phyloP scores from a whole-genome alignment of 768 basidiomycete genomes.

The Panus rudis region DNA sequence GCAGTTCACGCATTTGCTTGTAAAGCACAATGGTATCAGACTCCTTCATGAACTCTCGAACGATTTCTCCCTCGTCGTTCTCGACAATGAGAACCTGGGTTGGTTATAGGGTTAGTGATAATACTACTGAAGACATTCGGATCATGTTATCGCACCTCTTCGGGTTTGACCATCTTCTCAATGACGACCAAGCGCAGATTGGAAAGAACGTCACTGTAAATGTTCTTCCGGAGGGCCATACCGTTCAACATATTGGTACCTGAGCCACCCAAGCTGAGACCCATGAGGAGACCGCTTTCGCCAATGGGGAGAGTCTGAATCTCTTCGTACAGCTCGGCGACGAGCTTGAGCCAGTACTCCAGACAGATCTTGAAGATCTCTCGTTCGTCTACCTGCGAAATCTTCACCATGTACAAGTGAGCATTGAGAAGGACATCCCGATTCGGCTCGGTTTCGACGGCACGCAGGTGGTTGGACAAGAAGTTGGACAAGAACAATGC shows the following conservation, averaged over 20 bases:
- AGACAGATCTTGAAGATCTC: constrained; percentile 99
- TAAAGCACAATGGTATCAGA: constrained; percentile 96
- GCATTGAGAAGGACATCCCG: constrained; percentile 94
- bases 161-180: constrained; percentile 99
- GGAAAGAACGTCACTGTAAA: constrained; percentile 91
- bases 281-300: constrained; percentile 82
- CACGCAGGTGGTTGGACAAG: constrained; percentile 85
- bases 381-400: constrained; percentile 95
- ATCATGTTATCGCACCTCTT: constrained; percentile 61
- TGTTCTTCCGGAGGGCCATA: constrained; percentile 83
- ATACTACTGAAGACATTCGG: not conserved
- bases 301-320: constrained; percentile 88
- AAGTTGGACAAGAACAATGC: constrained; percentile 97
- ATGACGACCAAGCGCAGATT: constrained; percentile 94
- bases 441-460: constrained; percentile 87
- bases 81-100: constrained; percentile 91
- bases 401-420: constrained; percentile 96
- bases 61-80: constrained; percentile 99
- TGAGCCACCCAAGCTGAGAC: constrained; percentile 72
- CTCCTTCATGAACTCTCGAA: constrained; percentile 99
- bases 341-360: constrained; percentile 96
- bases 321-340: constrained; percentile 95
- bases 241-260: constrained; percentile 65
- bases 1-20: constrained; percentile 96
- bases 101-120: constrained; percentile 5